Base-by-base conservation (phyloP, 2,329 filamentous ascomycete genomes). In the Daldinia eschscholtzii region DNA sequence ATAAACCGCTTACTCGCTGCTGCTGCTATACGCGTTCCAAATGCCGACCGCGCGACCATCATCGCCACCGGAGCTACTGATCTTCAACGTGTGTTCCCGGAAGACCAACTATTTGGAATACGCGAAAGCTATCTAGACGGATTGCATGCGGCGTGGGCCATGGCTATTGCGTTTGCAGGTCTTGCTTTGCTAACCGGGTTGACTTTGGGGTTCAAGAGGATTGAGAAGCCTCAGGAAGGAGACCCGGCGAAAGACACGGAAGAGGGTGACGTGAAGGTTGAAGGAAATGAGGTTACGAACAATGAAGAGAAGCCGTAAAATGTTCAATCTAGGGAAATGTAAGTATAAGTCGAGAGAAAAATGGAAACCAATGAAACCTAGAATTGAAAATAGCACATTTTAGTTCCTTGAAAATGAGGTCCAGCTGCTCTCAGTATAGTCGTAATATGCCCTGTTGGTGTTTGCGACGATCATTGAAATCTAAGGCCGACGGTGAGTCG, bases 1-100 rank as follows among this genome's bases (percentile, higher is more conserved):
- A 50, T 50, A 26, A 50, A 50, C 46, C 46, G 46, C 26, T 50
- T 50, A 12, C 46, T 50, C 46, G 15, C 46, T 23, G 46, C 46
- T 2, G 46, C 46, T 50, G 26, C 46, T 2, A n/a, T 50, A 13
- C 46, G 23, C 15, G 46, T 50, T 26, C 46, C 46, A n/a, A 23
- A 50, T 26, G 46, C 46, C 46, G 23, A 50, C 5, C 46, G 46
- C 13, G 46, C 46, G 6, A 50, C 46, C 6, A 50, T 50, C 15
- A 50, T 50, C 23, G 46, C 46, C 13, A 50, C 46, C 6, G 46
- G 46, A 28, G 46, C 46, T 28, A 50, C 46, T 28, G 46, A 50
- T 30, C 46, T 50, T 15, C 46, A 50, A 15, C 46, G 46, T 3
- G 46, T 50, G 6, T 50, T 50, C 9, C 46, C 46, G 13, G 46